Evolutionary conservation across 768 basidiomycete species (phyloP), one percentile per base, ranked within the genome.

Genomic region (Lactarius pseudohatsudake): DNA sequence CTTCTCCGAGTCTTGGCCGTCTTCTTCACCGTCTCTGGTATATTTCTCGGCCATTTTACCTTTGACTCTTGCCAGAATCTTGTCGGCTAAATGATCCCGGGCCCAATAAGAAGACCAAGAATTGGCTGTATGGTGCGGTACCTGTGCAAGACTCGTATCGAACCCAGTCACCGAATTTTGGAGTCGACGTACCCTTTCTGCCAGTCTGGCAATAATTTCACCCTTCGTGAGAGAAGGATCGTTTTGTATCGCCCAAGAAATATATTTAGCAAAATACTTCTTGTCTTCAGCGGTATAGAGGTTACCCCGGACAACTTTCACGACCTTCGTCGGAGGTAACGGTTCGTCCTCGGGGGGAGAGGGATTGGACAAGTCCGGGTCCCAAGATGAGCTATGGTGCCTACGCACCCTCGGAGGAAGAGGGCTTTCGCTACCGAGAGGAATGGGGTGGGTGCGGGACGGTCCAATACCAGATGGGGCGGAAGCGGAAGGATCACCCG

Each of bases 261-360:
- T 79, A 69, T 86, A 90, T 47, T 85, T 83, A 71, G 89, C 77
- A 73, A 91, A 90, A 69, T 81, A 91, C 4, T 82, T 80, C 57
- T 82, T 81, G 72, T 91, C 90, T 70, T 86, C 86, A 30, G 80
- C 76, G 2, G 89, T 90, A 71, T 86, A 91, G 74, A 77, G 85
- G 68, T 88, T 82, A 58, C 88, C 87, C 63, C 81, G 76, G 7
- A 76, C 76, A 45, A 73, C 71, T 54, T 86, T 59, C 9, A 64
- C 77, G 32, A 86, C 72, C 63, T 74, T 74, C 10, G 80, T 81
- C 8, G 89, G 90, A 28, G 90, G 89, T 3, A 80, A 84, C 1
- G 90, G 90, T n/a, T 86, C 85, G 56, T 87, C 85, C 26, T 85
- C 85, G 1, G 89, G 88, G 16, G 87, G 85, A 9, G 80, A 79